Evolutionary conservation across 78 protist genomes (phyloP), one percentile per base, ranked within the genome.

Genomic region (Dictyostelium intermedium): DNA sequence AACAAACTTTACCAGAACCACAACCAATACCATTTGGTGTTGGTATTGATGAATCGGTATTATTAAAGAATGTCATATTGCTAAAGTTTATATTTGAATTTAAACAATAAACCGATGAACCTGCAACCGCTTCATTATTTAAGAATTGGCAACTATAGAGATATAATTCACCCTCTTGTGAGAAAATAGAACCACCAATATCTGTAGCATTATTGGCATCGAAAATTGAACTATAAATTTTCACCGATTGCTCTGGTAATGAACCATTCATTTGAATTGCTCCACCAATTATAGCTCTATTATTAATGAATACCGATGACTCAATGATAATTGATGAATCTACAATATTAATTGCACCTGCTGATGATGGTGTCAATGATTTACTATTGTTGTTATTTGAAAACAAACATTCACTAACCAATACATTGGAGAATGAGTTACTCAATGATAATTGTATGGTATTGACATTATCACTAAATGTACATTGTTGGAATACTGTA

Each of bases 1-100:
- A 25, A 30, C 84, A 79, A 45, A 27, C 66, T 6, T 23, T 18
- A 45, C 84, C 84, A 25, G 69, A 45, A 6, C 84, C 84, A 47
- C 84, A 79, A 18, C 84, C 84, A 27, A 79, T 79, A 27, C 84
- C 84, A 45, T 37, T 27, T n/a, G 35, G 61, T 27, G 35, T 45
- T 34, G n/a, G 41, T 25, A 37, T 41, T 37, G 37, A 45, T 25
- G 39, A 37, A 30, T 79, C 84, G 0, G 39, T 27, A 14, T 79
- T 79, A 13, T 79, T 39, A 13, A 1, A 4, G n/a, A 79, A 79
- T 13, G 66, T 27, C 13, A 27, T 27, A 45, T 79, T 45, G 9
- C 45, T 27, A 45, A 79, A 79, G 20, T 45, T n/a, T 6, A 79
- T 79, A 13, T 50, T 79, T 45, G 69, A 45, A 25, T 41, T 45